A percentile compares a stretch with the other conserved stretches of the same genome.
phyloP scores from a whole-genome alignment of 2,329 filamentous ascomycete species.

The Fusarium tanahbumbuense region DNA sequence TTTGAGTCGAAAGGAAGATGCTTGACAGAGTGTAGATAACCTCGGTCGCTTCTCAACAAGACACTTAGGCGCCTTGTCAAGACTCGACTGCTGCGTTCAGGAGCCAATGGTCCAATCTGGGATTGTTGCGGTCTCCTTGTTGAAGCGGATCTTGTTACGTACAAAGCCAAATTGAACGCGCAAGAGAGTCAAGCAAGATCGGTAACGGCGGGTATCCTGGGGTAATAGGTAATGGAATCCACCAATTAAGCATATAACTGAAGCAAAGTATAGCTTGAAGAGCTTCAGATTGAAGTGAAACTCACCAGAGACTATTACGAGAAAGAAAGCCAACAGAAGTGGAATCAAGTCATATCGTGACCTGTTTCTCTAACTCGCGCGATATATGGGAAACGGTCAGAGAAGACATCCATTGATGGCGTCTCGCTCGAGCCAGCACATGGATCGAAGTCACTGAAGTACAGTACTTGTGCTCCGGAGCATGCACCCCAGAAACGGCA shows the following conservation, averaged over 20 bases:
- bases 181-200: background rate
- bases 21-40: background rate
- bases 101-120: background rate
- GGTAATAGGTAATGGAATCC: slow-evolving; percentile 14
- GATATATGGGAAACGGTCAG: background rate
- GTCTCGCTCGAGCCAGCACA: background rate
- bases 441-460: slow-evolving; percentile 7
- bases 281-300: background rate
- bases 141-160: slow-evolving; percentile 28
- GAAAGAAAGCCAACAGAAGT: background rate
- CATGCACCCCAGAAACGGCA: slow-evolving; percentile 31
- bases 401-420: background rate
- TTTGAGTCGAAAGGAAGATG: background rate
- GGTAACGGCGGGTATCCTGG: slow-evolving; percentile 5
- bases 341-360: background rate
- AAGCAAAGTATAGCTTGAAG: background rate
- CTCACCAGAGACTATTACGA: background rate
- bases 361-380: slow-evolving; percentile 9
- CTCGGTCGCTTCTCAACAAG: background rate
- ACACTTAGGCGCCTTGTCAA: background rate
- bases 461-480: slow-evolving; percentile 32
- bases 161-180: slow-evolving; percentile 23
- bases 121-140: slow-evolving; percentile 1
- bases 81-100: background rate
- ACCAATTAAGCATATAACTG: background rate